Evolutionary conservation across 2,329 filamentous ascomycete genomes (phyloP).

Genomic region (Oidium heveae): DNA sequence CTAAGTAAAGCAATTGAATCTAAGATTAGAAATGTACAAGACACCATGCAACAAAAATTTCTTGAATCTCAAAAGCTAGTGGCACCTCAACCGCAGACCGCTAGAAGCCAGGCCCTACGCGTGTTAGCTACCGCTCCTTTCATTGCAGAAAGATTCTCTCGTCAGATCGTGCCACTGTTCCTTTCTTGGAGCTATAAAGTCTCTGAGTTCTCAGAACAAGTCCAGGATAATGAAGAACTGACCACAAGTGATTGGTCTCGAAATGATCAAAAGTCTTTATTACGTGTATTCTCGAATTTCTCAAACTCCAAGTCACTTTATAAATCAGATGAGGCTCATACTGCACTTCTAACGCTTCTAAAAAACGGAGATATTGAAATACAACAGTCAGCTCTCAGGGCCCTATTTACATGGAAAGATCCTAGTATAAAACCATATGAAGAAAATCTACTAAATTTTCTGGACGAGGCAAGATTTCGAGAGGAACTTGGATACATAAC

Average conservation of each 20-base stretch:
- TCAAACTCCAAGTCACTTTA: conserved; percentile 67
- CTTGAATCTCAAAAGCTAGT: conserved; percentile 33
- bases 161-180: conserved; percentile 63
- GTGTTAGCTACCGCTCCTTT: conserved; percentile 48
- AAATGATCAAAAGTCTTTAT: conserved; percentile 60
- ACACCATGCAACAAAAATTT: conserved; percentile 37
- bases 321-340: conserved; percentile 49
- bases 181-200: conserved; percentile 47
- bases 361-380: conserved; percentile 77
- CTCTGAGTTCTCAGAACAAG: conserved; percentile 13
- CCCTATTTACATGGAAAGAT: conserved; percentile 73
- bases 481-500: conserved; percentile 84
- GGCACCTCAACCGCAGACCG: conserved; percentile 24
- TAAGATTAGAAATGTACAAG: conserved; percentile 25
- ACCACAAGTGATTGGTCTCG: conserved; percentile 35
- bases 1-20: conserved; percentile 25
- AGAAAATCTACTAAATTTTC: conserved; percentile 61
- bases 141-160: conserved; percentile 66
- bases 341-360: conserved; percentile 47
- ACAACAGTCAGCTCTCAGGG: conserved; percentile 64
- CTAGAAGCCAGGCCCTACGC: conserved; percentile 55
- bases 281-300: conserved; percentile 65
- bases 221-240: conserved; percentile 9
- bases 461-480: conserved; percentile 78
- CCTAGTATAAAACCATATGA: conserved; percentile 51